Percentiles rank a stretch among this genome's conserved stretches.
Evolutionary conservation across 1,139 yeast species (phyloP).

Genomic region (Sugiyamaella paludigena): DNA sequence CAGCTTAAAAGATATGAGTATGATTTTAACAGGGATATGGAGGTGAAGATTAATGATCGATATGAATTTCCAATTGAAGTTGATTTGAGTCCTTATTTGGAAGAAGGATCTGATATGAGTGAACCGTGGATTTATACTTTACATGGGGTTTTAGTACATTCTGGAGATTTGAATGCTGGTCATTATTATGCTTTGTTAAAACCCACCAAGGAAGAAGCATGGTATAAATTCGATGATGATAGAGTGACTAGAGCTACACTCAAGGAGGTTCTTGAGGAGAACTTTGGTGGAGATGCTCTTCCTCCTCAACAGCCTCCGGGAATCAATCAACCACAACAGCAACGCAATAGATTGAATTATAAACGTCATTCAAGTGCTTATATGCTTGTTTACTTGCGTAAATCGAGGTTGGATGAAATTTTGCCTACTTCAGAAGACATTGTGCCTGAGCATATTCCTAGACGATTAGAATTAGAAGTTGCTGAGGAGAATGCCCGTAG

Average conservation of each 20-base stretch:
- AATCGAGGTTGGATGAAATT: slow-evolving; percentile 55
- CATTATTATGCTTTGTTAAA: slow-evolving; percentile 93
- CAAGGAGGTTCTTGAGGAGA: slow-evolving; percentile 85
- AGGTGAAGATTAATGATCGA: slow-evolving; percentile 88
- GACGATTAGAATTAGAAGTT: slow-evolving; percentile 60
- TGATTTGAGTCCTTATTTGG: slow-evolving; percentile 77
- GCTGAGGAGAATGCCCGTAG: slow-evolving; percentile 56
- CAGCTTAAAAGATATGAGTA: slow-evolving; percentile 94
- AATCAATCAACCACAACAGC: slow-evolving; percentile 8
- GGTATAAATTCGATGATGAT: slow-evolving; percentile 96
- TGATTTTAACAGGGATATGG: slow-evolving; percentile 84
- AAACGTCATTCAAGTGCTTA: slow-evolving; percentile 91
- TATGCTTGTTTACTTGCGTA: slow-evolving; percentile 90
- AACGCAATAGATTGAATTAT: slow-evolving; percentile 27
- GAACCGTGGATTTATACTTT: slow-evolving; percentile 76
- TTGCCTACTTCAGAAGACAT: slow-evolving; percentile 57
- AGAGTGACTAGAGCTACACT: slow-evolving; percentile 84
- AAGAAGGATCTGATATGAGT: slow-evolving; percentile 47
- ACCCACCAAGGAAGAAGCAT: slow-evolving; percentile 66
- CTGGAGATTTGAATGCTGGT: slow-evolving; percentile 94
- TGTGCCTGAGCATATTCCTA: slow-evolving; percentile 69
- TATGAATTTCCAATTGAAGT: slow-evolving; percentile 85
- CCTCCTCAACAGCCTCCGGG: slow-evolving; percentile 18
- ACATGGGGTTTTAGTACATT: slow-evolving; percentile 93
- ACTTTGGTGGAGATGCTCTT: slow-evolving; percentile 69